Base-by-base conservation (phyloP, 805 yeast genomes). In the Saccharomyces paradoxus region DNA sequence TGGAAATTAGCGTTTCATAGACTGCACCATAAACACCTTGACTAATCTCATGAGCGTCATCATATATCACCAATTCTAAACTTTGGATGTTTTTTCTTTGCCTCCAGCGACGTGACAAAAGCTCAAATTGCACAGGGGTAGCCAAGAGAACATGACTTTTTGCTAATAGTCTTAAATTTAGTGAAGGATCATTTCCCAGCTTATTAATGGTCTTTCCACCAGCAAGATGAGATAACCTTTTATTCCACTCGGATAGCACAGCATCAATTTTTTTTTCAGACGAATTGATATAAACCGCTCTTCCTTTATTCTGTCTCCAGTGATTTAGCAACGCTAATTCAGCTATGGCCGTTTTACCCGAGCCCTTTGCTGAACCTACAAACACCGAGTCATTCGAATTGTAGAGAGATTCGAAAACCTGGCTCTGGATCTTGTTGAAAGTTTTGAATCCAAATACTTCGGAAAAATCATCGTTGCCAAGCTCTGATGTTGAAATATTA, bases 71-170 rank as follows among this genome's bases (percentile, higher is more conserved):
- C 31, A 89, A 66, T 49, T 82, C 89, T 30, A 92, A 80, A 0
- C 80, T 66, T 56, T 85, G 89, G 4, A 92, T 74, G 58, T 82
- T 82, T 59, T 80, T 82, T 54, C 95, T 76, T 58, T 83, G 86
- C 60, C 84, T 84, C 98, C 98, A 91, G 49, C 90, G 76, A 57
- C 92, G 79, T 0, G 96, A 81, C 0, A 90, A 62, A 4, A 74
- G 59, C 57, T 88, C 91, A 74, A 89, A 87, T 58, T 88, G 92
- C 24, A 72, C 75, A 0, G 96, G 96, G 0, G 97, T 89, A 4
- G 89, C 81, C 13, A 92, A 68, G 17, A 89, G 70, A 52, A 92
- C 68, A 65, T 90, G 92, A 54, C 82, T 79, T 30, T 74, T 72
- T 1, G 82, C 82, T 6, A 90, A 61, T 3, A 81, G 60, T 51